Evolutionary conservation across 805 yeast species (phyloP), one percentile per base, ranked within the genome.

Genomic region (Candida orba): DNA sequence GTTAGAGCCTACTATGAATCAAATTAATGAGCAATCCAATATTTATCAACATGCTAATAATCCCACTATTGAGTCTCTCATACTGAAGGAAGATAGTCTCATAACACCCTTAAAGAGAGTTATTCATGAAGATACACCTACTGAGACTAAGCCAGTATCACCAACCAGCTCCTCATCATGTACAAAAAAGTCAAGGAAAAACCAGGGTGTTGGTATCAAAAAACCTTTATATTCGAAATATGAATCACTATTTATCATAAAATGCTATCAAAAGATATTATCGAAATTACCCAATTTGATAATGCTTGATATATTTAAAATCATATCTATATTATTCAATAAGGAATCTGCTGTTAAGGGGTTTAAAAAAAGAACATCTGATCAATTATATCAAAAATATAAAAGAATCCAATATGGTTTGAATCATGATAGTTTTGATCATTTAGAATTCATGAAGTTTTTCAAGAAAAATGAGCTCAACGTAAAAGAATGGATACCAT

Each of bases 321-420:
- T 54, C 7, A 48, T 56, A 4, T 44, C 54, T 1, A 33, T 48
- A 1, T 34, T 57, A 7, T 57, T 52, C 48, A 57, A 57, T 34
- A 47, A 50, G 8, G 55, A 54, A 34, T 57, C 57, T 3, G 22
- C 25, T 4, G 43, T 42, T 10, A 47, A 49, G 31, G 59, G 60
- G 2, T 56, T 57, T 32, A 54, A 54, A 41, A 48, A 50, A 22
- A 40, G 61, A 13, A 54, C 61, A 1, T 46, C 57, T 4, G 61
- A 57, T 40, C 60, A 57, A 35, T 41, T 57, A 10, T 56, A 57
- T 37, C 61, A 57, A 23, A 57, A 57, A 40, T 57, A 56, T 37
- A 57, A 57, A 34, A 44, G 61, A 33, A 50, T 57, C 3, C 57
- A 52, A 29, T 49, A 56, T 32, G 56, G 58, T 4, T 35, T 56